Percentiles rank a stretch among this genome's conserved stretches.
Conservation (phyloP, 2,329 filamentous ascomycete species). For the Neocatenulostroma microsporum region DNA sequence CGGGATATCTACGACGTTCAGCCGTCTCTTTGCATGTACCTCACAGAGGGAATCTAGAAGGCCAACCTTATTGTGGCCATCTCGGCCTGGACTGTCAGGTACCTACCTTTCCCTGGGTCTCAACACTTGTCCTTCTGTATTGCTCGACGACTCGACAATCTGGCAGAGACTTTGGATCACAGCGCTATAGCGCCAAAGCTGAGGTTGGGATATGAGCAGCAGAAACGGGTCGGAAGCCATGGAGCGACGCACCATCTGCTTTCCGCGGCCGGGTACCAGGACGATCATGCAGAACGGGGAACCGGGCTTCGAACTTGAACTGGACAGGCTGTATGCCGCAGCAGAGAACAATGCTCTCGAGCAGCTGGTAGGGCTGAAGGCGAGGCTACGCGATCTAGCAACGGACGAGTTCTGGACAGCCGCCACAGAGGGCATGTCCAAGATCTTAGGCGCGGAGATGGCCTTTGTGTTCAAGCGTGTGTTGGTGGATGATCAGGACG, state of each 20-base stretch:
- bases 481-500: conserved; percentile 50
- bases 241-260: conserved; percentile 18
- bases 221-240: conserved; percentile 6
- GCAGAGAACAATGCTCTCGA: conserved; percentile 56
- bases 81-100: no score
- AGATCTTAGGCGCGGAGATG: conserved; percentile 57
- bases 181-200: no score
- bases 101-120: no score
- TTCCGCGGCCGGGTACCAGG: conserved; percentile 14
- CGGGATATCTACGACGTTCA: no score
- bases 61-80: no score
- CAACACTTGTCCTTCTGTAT: no score
- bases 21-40: no score
- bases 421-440: conserved; percentile 56
- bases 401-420: conserved; percentile 57
- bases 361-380: conserved; percentile 53
- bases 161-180: no score
- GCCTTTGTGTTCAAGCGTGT: conserved; percentile 61
- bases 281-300: conserved; percentile 11
- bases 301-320: conserved; percentile 12
- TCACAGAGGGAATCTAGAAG: no score
- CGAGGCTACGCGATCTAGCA: conserved; percentile 44
- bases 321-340: conserved; percentile 16
- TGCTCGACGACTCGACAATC: no score
- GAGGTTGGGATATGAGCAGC: no score